A percentile compares a stretch with the other conserved stretches of the same genome.
phyloP scores from a whole-genome alignment of 371 early-diverging fungal species.

The Synchytrium microbalum region DNA sequence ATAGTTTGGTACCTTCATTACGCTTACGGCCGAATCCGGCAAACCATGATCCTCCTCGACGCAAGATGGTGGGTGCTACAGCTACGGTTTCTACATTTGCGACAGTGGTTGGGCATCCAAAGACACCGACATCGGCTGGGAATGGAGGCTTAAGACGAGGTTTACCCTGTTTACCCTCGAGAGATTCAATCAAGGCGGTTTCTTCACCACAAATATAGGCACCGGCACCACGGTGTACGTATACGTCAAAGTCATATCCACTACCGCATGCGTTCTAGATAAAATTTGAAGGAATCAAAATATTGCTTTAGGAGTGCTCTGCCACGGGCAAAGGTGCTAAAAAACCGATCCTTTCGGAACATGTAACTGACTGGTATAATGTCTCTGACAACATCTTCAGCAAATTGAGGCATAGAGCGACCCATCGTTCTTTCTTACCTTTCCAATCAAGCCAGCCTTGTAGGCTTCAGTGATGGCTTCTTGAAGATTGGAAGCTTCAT shows the following conservation, averaged over 20 bases:
- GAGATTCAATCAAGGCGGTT: conserved; percentile 93
- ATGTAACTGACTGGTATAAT: too few relatives aligned
- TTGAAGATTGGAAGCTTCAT: conserved; percentile 91
- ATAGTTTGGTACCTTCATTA: conserved; percentile 93
- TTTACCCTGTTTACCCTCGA: conserved; percentile 97
- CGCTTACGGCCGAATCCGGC: conserved; percentile 87
- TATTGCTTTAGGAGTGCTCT: too few relatives aligned
- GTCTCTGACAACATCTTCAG: too few relatives aligned
- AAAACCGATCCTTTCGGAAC: too few relatives aligned
- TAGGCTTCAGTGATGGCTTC: conserved; percentile 94
- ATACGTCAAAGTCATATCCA: conserved; percentile 94
- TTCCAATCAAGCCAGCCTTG: conserved; percentile 90
- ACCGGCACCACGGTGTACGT: conserved; percentile 94
- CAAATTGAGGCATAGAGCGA: too few relatives aligned
- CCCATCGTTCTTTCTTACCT: conserved; percentile 18
- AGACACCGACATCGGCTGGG: conserved; percentile 96
- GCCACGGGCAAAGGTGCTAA: too few relatives aligned
- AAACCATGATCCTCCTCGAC: conserved; percentile 91
- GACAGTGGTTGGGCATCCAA: conserved; percentile 97
- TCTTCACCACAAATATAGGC: conserved; percentile 98
- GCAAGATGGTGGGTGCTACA: conserved; percentile 91
- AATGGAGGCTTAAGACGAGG: conserved; percentile 97
- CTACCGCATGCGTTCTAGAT: conserved; percentile 82
- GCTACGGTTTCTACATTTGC: conserved; percentile 97
- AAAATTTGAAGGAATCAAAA: neutral